phyloP scores from a whole-genome alignment of 176 grass and related monocot species.

The Cocos nucifera region DNA sequence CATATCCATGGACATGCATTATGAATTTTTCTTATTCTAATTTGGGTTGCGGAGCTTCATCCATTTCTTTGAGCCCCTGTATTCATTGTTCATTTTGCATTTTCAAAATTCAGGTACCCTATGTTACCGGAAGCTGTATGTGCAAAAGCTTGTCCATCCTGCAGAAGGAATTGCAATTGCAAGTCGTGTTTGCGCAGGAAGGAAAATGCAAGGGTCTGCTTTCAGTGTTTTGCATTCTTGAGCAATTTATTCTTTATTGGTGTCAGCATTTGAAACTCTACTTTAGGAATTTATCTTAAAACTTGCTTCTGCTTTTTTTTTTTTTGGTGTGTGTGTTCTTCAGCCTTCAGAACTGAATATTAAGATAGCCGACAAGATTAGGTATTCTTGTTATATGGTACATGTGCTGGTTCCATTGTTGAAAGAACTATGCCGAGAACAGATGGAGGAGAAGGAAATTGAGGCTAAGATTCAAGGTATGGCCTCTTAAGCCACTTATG shows the following conservation, averaged over 20 bases:
- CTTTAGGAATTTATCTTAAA: background rate
- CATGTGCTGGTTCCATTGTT: slow-evolving; percentile 49
- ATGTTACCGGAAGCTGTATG: slow-evolving; percentile 38
- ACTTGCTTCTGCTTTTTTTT: slow-evolving; percentile 6
- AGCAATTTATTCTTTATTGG: background rate
- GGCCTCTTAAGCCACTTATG: too few relatives aligned
- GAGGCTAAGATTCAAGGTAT: slow-evolving; percentile 68
- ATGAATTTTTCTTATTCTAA: too few relatives aligned
- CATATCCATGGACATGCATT: too few relatives aligned
- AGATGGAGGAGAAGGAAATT: slow-evolving; percentile 49
- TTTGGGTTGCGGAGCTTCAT: background rate
- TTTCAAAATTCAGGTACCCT: slow-evolving; percentile 43
- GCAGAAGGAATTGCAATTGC: slow-evolving; percentile 64
- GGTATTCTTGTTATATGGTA: slow-evolving; percentile 33
- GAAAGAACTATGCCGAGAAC: slow-evolving; percentile 42
- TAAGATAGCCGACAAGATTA: slow-evolving; percentile 27
- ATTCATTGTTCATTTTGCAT: slow-evolving; percentile 7
- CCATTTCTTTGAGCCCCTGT: background rate
- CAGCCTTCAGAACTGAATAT: slow-evolving; percentile 49
- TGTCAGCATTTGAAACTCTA: background rate
- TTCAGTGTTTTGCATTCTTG: background rate
- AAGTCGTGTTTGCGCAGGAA: slow-evolving; percentile 51
- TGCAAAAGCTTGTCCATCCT: slow-evolving; percentile 44
- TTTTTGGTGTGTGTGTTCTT: too few relatives aligned
- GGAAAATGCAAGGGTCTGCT: slow-evolving; percentile 30